phyloP scores from a whole-genome alignment of 2,329 filamentous ascomycete genomes.

The Ophiognomonia clavigignenti-juglandacearum region DNA sequence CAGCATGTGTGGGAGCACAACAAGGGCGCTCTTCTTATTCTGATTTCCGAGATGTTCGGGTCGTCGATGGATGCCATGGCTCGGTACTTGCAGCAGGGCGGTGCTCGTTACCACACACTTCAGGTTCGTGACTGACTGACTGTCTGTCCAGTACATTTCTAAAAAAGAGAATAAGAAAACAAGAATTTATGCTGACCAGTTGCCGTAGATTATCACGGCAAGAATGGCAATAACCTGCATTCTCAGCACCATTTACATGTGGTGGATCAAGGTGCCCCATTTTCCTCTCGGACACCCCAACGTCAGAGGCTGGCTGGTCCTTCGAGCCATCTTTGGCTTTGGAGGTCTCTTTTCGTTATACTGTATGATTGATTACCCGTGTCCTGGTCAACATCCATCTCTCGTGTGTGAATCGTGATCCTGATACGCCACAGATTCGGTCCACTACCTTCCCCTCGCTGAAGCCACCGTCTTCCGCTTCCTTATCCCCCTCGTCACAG shows the following conservation, averaged over 20 bases:
- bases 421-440: constrained; percentile 29
- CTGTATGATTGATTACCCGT: too few relatives aligned
- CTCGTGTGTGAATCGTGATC: background rate
- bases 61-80: constrained; percentile 14
- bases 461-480: constrained; percentile 80
- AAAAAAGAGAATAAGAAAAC: background rate
- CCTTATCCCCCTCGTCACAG: constrained; percentile 66
- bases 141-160: background rate
- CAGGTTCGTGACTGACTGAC: constrained; percentile 4
- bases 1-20: constrained; percentile 13
- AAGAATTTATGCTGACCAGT: too few relatives aligned
- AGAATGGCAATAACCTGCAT: constrained; percentile 14
- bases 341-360: constrained; percentile 14
- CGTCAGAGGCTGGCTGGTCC: constrained; percentile 12
- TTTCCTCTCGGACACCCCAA: constrained; percentile 13
- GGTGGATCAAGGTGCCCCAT: constrained; percentile 11
- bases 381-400: too few relatives aligned
- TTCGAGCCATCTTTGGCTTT: constrained; percentile 13
- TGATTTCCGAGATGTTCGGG: constrained; percentile 10
- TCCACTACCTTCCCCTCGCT: constrained; percentile 67
- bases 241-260: constrained; percentile 11
- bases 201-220: constrained; percentile 5
- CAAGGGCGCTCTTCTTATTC: constrained; percentile 13
- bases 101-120: constrained; percentile 9
- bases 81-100: constrained; percentile 13